Base-by-base conservation (phyloP, 1,139 yeast species). In the Groenewaldozyma sp. region DNA sequence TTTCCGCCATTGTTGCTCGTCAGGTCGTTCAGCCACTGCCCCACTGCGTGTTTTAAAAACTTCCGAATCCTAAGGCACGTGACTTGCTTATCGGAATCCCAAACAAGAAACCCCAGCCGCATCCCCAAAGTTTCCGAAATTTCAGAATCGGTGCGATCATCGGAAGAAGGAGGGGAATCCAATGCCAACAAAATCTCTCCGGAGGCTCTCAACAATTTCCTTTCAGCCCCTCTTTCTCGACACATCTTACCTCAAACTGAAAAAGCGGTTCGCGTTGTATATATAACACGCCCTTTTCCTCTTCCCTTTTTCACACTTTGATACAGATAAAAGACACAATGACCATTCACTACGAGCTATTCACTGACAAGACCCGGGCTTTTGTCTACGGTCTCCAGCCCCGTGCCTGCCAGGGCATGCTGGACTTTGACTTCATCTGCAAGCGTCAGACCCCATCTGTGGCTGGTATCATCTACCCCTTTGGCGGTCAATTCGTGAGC, bases 331-430 rank as follows among this genome's bases (percentile, higher is more conserved):
- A n/a, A n/a, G n/a, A n/a, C 11, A 22, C 26, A 22, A 22, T 22
- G 26, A 22, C 26, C n/a, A 17, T 34, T 21, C 38, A 58, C 34
- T 63, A 60, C 48, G 67, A 67, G 55, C 59, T 66, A 41, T 66
- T 66, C 59, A 60, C 52, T 53, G 52, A 58, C 52, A 58, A 63
- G 53, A 66, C 71, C 45, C 60, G 70, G 31, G 69, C 71, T 28
- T 67, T 67, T 47, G 64, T 66, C 48, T 66, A 67, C 42, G 61
- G 61, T 21, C 50, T 67, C 53, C 71, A 66, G 55, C 69, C 70
- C 32, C 62, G 68, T 28, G 71, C 71, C 40, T 64, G 68, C 57
- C 71, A 67, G 54, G 71, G 71, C 38, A 67, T 67, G 71, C 67
- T 67, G 24, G 71, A 67, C 53, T 67, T 67, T 49, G 71, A 67